Evolutionary conservation across 306 rosid genomes (phyloP).

Genomic region (Hippophae rhamnoides): DNA sequence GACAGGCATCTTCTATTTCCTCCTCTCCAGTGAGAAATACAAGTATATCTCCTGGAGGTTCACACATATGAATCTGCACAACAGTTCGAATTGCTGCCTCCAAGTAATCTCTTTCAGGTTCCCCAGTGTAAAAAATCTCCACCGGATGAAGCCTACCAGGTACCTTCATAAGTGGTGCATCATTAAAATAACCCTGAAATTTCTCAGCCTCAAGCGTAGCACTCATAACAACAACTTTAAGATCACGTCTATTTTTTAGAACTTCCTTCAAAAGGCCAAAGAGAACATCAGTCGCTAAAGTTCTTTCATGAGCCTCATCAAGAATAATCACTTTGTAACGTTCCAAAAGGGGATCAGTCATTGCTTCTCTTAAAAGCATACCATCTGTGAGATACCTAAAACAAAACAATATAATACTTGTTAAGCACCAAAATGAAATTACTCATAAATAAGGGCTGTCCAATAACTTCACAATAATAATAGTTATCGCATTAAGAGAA

Average conservation of each 20-base stretch:
- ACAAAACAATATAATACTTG: too few species aligned
- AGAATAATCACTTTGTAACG: slow-evolving; percentile 63
- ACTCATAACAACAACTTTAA: slow-evolving; percentile 76
- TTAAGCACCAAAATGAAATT: too few species aligned
- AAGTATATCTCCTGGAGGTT: slow-evolving; percentile 63
- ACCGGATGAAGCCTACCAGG: slow-evolving; percentile 79
- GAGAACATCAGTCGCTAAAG: slow-evolving; percentile 69
- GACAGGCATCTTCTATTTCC: slow-evolving; percentile 76
- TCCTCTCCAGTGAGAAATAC: slow-evolving; percentile 81
- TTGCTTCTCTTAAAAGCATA: slow-evolving; percentile 77
- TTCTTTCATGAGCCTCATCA: slow-evolving; percentile 77
- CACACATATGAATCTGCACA: slow-evolving; percentile 59
- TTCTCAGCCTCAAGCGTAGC: slow-evolving; percentile 78
- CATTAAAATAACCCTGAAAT: slow-evolving; percentile 60
- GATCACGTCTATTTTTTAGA: slow-evolving; percentile 54
- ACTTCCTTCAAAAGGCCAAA: slow-evolving; percentile 76
- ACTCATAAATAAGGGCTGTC: too few species aligned
- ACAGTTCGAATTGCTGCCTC: slow-evolving; percentile 66
- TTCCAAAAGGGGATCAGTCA: slow-evolving; percentile 69
- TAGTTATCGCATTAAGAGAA: too few species aligned
- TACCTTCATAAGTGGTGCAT: slow-evolving; percentile 69
- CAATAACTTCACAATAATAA: too few species aligned
- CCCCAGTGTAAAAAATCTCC: slow-evolving; percentile 60
- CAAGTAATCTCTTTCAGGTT: slow-evolving; percentile 64
- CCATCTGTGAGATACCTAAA: slow-evolving; percentile 51